Percentiles rank a stretch among this genome's conserved stretches.
These are phyloP conservation scores for Apophysomyces variabilis DNA, from an alignment of 371 early-diverging fungal genomes.

Conservation along the genomic window DNA sequence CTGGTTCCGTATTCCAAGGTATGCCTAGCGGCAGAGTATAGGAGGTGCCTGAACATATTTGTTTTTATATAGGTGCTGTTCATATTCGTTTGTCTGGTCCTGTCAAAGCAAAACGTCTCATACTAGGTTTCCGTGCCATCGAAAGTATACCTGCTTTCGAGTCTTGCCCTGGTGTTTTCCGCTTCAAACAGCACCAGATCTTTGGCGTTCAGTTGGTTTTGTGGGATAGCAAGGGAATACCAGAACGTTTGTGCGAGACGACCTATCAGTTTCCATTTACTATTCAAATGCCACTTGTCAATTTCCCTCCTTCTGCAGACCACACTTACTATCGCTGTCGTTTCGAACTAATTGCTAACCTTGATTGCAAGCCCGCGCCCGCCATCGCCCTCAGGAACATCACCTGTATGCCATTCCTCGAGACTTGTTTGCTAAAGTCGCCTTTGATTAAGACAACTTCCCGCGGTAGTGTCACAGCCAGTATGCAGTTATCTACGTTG, in stretches of 20 bases:
- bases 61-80: neutral
- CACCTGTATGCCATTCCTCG: slow-evolving; percentile 41
- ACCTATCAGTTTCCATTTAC: slow-evolving; percentile 38
- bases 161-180: slow-evolving; percentile 12
- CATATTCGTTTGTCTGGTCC: neutral
- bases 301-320: slow-evolving; percentile 44
- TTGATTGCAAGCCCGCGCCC: slow-evolving; percentile 16
- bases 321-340: slow-evolving; percentile 31
- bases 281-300: slow-evolving; percentile 44
- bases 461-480: slow-evolving; percentile 10
- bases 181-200: neutral
- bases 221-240: slow-evolving; percentile 33
- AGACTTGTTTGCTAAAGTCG: slow-evolving; percentile 35
- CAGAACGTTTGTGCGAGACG: slow-evolving; percentile 14
- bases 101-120: slow-evolving; percentile 23
- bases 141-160: slow-evolving; percentile 18
- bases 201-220: slow-evolving; percentile 40
- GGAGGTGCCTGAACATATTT: too few relatives aligned
- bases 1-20: slow-evolving; percentile 54
- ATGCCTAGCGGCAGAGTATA: neutral
- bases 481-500: slow-evolving; percentile 25
- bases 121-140: slow-evolving; percentile 33
- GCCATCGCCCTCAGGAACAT: slow-evolving; percentile 13
- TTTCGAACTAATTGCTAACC: slow-evolving; percentile 33
- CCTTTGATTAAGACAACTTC: slow-evolving; percentile 15